These are phyloP conservation scores for Clavariopsis aquatica DNA, from an alignment of 495 filamentous ascomycete genomes.

Conservation along the genomic window DNA sequence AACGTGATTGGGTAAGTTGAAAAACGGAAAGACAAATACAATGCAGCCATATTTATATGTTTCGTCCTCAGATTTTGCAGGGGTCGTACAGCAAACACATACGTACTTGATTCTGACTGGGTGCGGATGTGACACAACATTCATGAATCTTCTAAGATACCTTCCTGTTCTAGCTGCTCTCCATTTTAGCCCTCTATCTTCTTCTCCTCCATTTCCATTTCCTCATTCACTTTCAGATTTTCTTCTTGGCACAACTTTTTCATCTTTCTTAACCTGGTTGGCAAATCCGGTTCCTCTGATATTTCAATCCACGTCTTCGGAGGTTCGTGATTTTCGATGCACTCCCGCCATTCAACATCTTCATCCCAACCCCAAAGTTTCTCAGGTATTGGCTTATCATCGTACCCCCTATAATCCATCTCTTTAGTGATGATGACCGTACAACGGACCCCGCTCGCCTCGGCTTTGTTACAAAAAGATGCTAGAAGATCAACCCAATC, in stretches of 20 bases:
- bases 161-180: not conserved
- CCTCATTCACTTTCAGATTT: not conserved
- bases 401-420: too few species aligned
- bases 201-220: not conserved
- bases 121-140: too few species aligned
- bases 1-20: not conserved
- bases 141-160: too few species aligned
- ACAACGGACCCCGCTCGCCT: not conserved
- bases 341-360: not conserved
- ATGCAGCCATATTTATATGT: not conserved
- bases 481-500: not conserved
- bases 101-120: too few species aligned
- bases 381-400: not conserved
- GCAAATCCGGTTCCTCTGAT: not conserved
- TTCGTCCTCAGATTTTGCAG: too few species aligned
- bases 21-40: not conserved
- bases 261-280: not conserved
- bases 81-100: too few species aligned
- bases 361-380: not conserved
- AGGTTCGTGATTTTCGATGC: not conserved
- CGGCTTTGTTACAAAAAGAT: not conserved
- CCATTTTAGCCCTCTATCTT: not conserved
- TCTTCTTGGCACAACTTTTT: too few species aligned
- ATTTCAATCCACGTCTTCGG: conserved; percentile 9
- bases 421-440: not conserved